phyloP scores from a whole-genome alignment of 2,329 filamentous ascomycete species.

The Stemphylium vesicarium region DNA sequence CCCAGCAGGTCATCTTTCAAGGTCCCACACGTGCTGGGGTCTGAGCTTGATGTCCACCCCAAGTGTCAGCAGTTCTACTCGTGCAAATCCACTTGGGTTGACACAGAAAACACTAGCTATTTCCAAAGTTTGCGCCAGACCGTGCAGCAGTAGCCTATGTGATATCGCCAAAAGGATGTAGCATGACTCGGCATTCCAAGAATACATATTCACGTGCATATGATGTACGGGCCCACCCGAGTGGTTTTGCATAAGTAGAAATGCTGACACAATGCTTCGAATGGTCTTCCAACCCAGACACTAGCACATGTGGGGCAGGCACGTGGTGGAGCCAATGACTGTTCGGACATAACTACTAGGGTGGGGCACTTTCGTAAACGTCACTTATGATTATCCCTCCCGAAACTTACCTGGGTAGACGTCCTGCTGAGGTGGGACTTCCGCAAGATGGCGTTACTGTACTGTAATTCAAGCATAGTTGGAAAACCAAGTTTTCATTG shows the following conservation, averaged over 20 bases:
- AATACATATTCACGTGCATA: background rate
- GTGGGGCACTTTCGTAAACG: background rate
- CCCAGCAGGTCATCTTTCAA: too few relatives aligned
- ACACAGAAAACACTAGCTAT: too few relatives aligned
- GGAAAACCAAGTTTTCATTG: too few relatives aligned
- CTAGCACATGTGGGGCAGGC: background rate
- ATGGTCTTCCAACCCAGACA: too few relatives aligned
- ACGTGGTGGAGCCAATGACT: background rate
- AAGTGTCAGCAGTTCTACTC: too few relatives aligned
- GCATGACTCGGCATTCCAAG: background rate
- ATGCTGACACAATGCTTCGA: background rate
- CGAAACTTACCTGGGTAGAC: background rate
- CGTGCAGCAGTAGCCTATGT: background rate
- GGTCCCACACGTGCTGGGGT: too few relatives aligned
- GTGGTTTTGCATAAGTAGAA: background rate
- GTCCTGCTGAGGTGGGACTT: background rate
- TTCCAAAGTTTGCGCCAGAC: too few relatives aligned
- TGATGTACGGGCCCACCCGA: background rate
- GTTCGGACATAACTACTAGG: background rate
- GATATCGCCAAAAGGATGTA: background rate
- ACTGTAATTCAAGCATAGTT: too few relatives aligned
- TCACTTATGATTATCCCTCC: background rate
- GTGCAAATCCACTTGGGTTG: too few relatives aligned
- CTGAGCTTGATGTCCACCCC: too few relatives aligned
- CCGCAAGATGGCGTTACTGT: slow-evolving; percentile 12